These are phyloP conservation scores for Pseudocercospora pini-densiflorae DNA, from an alignment of 2,329 filamentous ascomycete species.

Conservation along the genomic window DNA sequence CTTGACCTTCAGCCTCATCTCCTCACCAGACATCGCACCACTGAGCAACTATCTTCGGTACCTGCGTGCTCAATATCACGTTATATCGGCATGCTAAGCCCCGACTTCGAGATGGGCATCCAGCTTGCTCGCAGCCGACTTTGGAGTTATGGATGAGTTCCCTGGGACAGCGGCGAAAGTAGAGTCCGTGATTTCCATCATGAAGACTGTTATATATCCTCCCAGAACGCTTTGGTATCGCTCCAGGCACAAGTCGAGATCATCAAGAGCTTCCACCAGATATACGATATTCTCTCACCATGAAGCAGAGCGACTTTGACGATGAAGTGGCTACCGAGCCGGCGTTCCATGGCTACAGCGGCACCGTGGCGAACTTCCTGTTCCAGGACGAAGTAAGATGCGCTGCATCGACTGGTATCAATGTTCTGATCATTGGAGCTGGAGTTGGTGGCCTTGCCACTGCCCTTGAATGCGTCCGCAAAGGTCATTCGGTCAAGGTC, in stretches of 20 bases:
- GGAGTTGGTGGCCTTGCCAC: constrained; percentile 30
- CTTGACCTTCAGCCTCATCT: background rate
- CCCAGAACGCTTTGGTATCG: background rate
- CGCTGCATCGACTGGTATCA: constrained; percentile 25
- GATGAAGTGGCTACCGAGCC: background rate
- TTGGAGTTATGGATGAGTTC: background rate
- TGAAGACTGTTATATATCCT: background rate
- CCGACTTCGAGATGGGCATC: background rate
- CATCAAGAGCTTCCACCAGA: background rate
- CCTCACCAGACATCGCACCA: background rate
- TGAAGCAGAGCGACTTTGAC: background rate
- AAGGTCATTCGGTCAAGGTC: constrained; percentile 31
- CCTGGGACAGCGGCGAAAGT: background rate
- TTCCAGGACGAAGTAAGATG: constrained; percentile 20
- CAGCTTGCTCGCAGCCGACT: background rate
- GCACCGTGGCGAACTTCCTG: background rate
- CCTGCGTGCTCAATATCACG: background rate
- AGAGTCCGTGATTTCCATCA: background rate
- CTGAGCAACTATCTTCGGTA: background rate
- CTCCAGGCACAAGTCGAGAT: background rate
- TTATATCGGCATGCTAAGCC: background rate
- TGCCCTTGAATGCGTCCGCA: constrained; percentile 32
- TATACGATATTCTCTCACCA: background rate
- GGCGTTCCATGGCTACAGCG: background rate
- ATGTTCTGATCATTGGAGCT: constrained; percentile 30